Evolutionary conservation across 768 basidiomycete genomes (phyloP), one percentile per base, ranked within the genome.

Genomic region (Lyophyllum decastes): DNA sequence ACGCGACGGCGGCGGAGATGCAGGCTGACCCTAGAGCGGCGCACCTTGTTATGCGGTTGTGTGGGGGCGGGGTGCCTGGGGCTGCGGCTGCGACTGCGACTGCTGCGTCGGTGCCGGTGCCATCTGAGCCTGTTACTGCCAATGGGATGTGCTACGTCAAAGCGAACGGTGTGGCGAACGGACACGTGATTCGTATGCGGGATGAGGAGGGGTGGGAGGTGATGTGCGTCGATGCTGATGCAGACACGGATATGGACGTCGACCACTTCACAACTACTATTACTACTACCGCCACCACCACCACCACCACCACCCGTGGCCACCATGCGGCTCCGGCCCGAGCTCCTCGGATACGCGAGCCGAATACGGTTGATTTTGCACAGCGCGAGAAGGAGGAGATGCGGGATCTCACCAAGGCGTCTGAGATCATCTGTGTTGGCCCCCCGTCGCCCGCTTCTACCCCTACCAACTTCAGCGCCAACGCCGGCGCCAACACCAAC

Each of bases 341-440:
- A n/a, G n/a, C n/a, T n/a, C 24, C 54, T 22, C 26, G 46, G 7
- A 24, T 61, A n/a, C 44, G 58, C 34, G 63, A 66, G 14, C 76
- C 77, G 4, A 89, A 90, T 68, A 89, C 88, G 27, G 82, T 93
- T 67, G 84, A 92, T 68, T 94, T 95, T 70, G 86, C 90, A 14
- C 82, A 86, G 66, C 80, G 92, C 33, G 94, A 96, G 74, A 85
- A 85, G 71, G 90, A 92, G 59, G 94, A 95, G 76, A 95, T 95
- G 92, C 78, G 89, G 12, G 89, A 91, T 66, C 75, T 95, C 54
- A 96, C 94, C 0, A 81, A 85, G 57, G 90, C 92, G 7, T 87
- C 84, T 21, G 90, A 92, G 74, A 93, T 95, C 52, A 76, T 89
- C 61, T 79, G 79, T 40, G 61, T 54, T 14, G 63, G 35, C 56